These are phyloP conservation scores for Lodderomyces orthopsilosis DNA, from an alignment of 1,139 yeast genomes.

Conservation along the genomic window DNA sequence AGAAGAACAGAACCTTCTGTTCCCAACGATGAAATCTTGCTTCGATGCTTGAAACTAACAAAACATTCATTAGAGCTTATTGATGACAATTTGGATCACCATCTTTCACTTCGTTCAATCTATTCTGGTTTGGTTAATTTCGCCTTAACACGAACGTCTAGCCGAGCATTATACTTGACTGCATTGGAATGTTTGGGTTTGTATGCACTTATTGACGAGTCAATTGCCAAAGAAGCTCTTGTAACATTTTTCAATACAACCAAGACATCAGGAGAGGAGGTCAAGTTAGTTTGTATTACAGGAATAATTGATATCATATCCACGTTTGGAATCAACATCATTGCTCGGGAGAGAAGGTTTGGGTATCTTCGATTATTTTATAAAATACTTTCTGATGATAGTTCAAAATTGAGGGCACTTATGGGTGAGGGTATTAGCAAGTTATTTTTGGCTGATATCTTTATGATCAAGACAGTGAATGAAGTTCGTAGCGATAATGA, in stretches of 20 bases:
- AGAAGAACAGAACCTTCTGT: constrained; percentile 37
- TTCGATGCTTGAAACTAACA: constrained; percentile 68
- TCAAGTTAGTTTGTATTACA: constrained; percentile 62
- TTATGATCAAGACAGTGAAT: constrained; percentile 22
- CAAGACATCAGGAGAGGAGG: constrained; percentile 60
- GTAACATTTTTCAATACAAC: constrained; percentile 60
- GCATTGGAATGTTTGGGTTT: constrained; percentile 80
- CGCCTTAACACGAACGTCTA: constrained; percentile 63
- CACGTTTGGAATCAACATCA: constrained; percentile 67
- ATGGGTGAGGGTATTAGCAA: constrained; percentile 90
- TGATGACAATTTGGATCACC: constrained; percentile 62
- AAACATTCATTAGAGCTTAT: constrained; percentile 70
- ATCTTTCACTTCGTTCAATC: constrained; percentile 68
- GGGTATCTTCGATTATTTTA: constrained; percentile 67
- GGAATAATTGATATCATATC: constrained; percentile 78
- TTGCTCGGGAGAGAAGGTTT: constrained; percentile 62
- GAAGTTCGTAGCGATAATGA: not conserved
- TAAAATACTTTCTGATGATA: constrained; percentile 58
- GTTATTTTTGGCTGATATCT: constrained; percentile 72
- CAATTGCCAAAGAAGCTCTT: constrained; percentile 64
- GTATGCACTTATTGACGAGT: constrained; percentile 68
- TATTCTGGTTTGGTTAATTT: constrained; percentile 80
- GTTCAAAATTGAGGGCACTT: constrained; percentile 69
- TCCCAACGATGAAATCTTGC: constrained; percentile 49
- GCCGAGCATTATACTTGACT: constrained; percentile 55